Evolutionary conservation across 495 filamentous ascomycete genomes (phyloP), one percentile per base, ranked within the genome.

Genomic region (Penicillium argentinense): DNA sequence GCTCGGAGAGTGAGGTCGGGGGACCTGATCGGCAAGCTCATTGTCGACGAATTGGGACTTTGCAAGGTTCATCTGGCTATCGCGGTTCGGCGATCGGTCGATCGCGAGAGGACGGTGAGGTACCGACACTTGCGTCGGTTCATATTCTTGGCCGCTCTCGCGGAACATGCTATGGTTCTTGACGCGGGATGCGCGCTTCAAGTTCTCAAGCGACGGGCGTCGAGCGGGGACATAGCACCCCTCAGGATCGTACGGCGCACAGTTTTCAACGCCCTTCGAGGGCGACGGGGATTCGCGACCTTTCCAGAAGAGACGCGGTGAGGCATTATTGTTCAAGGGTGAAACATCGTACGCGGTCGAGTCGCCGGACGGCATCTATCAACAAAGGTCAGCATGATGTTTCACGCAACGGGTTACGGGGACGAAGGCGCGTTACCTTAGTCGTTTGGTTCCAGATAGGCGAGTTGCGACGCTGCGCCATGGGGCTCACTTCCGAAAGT

Each of bases 131-230:
- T 83, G 79, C n/a, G 87, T 72, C 9, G 90, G 90, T 57, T 96
- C 90, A 63, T 96, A 95, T 59, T 96, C 89, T 56, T 92, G 80
- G 59, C 89, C 88, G 53, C 87, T 80, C 64, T 95, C 89, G 22
- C 89, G 86, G 56, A 96, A 88, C 76, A 97, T 96, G 71, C 81
- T 91, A 75, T 91, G 93, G 71, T 96, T 97, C 71, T 93, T 95
- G 39, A 98, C 93, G 29, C 93, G 86, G 28, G 92, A 96, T 3
- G 87, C 90, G 53, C 86, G 85, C 72, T 97, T 95, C 45, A 98
- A 69, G 39, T 90, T 89, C 68, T 98, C 93, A 45, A 97, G 85
- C 9, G 92, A 97, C 4, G 89, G 85, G 51, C 92, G 85, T 58
- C 87, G 86, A 0, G 78, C 74, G 1, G 85, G 83, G 16, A 84